Evolutionary conservation across 495 filamentous ascomycete genomes (phyloP).

Genomic region (Aspergillus diversus): DNA sequence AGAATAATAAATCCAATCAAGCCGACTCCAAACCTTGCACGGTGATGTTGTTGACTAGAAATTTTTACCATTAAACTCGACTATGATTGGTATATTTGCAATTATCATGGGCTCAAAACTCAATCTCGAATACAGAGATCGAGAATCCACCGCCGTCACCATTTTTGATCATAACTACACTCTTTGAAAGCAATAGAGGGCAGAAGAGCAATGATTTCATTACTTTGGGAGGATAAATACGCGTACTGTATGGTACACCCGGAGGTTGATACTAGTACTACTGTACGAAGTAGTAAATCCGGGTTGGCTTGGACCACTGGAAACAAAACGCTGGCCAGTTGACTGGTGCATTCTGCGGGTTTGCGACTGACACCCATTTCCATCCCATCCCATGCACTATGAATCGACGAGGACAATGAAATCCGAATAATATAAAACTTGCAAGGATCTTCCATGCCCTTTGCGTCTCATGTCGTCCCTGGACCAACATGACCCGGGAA

Average conservation of each 20-base stretch:
- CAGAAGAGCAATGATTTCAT: not conserved
- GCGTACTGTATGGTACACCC: constrained; percentile 19
- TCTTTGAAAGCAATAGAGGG: not conserved
- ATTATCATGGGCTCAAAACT: not conserved
- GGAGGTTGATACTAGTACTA: constrained; percentile 4
- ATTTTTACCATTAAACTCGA: not conserved
- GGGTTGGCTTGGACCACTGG: no score
- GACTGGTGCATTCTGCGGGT: constrained; percentile 30
- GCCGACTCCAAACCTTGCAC: not conserved
- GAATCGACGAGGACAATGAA: not conserved
- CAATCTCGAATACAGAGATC: not conserved
- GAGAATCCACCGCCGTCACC: not conserved
- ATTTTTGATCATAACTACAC: not conserved
- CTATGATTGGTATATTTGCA: not conserved
- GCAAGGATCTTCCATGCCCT: not conserved
- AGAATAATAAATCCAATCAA: not conserved
- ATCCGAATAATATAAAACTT: not conserved
- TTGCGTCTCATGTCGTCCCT: constrained; percentile 5
- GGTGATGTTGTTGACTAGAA: not conserved
- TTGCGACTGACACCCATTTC: constrained; percentile 31
- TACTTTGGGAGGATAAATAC: constrained; percentile 4
- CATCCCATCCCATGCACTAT: constrained; percentile 24
- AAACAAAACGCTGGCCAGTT: constrained; percentile 21
- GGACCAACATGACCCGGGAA: constrained; percentile 10
- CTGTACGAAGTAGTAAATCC: no score